Evolutionary conservation across 2,329 filamentous ascomycete genomes (phyloP).

Genomic region (Fusarium haematococcum): DNA sequence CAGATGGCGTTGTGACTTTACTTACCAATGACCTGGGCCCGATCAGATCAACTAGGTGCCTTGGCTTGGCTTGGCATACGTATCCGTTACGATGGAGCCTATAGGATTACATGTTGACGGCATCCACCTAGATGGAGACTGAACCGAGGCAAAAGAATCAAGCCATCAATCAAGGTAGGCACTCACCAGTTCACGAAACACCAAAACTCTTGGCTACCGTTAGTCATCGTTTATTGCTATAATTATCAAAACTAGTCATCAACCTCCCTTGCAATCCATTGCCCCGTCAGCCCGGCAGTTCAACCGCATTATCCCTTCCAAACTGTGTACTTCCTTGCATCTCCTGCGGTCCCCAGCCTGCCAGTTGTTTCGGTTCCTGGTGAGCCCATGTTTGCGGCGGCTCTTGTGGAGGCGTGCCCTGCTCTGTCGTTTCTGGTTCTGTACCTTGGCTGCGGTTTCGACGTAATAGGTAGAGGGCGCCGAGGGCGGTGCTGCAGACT

Average conservation of each 20-base stretch:
- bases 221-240: not conserved
- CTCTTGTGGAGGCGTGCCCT: not conserved
- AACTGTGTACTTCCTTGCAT: not conserved
- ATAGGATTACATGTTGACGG: not conserved
- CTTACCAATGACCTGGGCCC: not conserved
- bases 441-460: not conserved
- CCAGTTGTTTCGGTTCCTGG: not conserved
- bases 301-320: not conserved
- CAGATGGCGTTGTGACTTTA: not conserved
- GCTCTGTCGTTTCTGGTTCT: not conserved
- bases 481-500: conserved; percentile 46
- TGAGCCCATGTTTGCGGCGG: not conserved
- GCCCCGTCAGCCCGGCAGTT: not conserved
- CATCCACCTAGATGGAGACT: not conserved
- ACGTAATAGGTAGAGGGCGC: not conserved
- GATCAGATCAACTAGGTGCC: not conserved
- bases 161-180: not conserved
- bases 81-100: not conserved
- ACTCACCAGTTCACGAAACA: not conserved
- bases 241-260: not conserved
- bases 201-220: not conserved
- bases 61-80: not conserved
- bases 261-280: not conserved
- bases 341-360: not conserved
- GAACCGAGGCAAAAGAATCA: not conserved